A percentile compares a stretch with the other conserved stretches of the same genome.
Evolutionary conservation across 2,329 filamentous ascomycete genomes (phyloP).

Genomic region (Dactylellina parvicollis): DNA sequence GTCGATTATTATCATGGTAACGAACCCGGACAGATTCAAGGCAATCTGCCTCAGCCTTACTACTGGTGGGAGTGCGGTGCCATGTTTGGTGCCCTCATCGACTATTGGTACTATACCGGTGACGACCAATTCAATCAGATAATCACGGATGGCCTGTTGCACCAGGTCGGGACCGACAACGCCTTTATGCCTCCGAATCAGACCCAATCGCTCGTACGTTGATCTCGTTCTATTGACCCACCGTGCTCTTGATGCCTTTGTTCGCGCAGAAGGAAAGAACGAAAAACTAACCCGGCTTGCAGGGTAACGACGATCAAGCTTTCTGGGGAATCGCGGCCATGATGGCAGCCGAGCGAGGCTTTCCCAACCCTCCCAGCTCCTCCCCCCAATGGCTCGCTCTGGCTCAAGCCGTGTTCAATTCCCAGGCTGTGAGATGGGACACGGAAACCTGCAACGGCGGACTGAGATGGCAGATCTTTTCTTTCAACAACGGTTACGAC

Average conservation of each 20-base stretch:
- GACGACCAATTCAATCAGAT: constrained; percentile 72
- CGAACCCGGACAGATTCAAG: constrained; percentile 65
- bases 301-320: constrained; percentile 76
- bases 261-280: not conserved
- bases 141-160: constrained; percentile 68
- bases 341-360: constrained; percentile 73
- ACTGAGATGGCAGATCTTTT: constrained; percentile 85
- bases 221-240: not conserved
- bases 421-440: constrained; percentile 78
- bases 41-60: constrained; percentile 71
- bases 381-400: constrained; percentile 80
- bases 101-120: constrained; percentile 76
- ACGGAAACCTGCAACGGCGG: constrained; percentile 73
- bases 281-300: constrained; percentile 8
- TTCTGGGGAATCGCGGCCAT: constrained; percentile 77
- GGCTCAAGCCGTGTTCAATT: constrained; percentile 81
- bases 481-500: constrained; percentile 74
- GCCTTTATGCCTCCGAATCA: constrained; percentile 72
- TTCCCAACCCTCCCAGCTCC: constrained; percentile 69
- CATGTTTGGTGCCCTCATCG: constrained; percentile 74
- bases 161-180: constrained; percentile 69
- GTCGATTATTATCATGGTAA: constrained; percentile 68
- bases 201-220: constrained; percentile 65
- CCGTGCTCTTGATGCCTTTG: not conserved
- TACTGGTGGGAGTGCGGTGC: constrained; percentile 81